These are phyloP conservation scores for Bruguiera parviflora DNA, from an alignment of 345 rosid genomes.

Conservation along the genomic window DNA sequence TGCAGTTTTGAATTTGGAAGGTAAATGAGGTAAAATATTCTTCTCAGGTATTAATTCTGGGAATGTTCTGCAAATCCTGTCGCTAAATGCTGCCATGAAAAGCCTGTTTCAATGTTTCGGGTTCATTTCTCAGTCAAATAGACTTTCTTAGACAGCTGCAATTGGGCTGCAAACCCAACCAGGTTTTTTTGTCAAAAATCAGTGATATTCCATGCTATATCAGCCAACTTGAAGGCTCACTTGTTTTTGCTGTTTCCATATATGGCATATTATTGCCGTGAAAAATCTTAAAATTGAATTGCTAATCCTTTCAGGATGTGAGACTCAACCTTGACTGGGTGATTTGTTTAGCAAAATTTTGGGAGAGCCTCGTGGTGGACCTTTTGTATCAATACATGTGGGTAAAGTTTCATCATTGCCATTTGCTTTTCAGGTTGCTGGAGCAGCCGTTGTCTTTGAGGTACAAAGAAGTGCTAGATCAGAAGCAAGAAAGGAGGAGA, in stretches of 20 bases:
- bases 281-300: neutral
- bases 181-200: no score
- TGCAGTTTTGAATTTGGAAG: neutral
- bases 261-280: neutral
- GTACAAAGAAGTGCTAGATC: slow-evolving; percentile 78
- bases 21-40: neutral
- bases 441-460: slow-evolving; percentile 65
- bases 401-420: neutral
- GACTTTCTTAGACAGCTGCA: no score
- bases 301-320: neutral
- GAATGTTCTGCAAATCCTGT: neutral
- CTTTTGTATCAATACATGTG: no score
- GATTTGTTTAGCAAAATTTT: no score
- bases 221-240: neutral
- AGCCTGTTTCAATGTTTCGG: neutral
- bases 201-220: no score
- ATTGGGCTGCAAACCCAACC: no score
- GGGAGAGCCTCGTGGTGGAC: no score
- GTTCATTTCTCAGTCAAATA: no score
- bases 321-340: neutral
- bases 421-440: slow-evolving; percentile 57
- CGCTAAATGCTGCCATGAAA: neutral
- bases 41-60: neutral
- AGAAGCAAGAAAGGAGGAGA: slow-evolving; percentile 80
- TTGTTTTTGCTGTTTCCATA: neutral